Evolutionary conservation across 345 rosid species (phyloP), one percentile per base, ranked within the genome.

Genomic region (Triadica sebifera): DNA sequence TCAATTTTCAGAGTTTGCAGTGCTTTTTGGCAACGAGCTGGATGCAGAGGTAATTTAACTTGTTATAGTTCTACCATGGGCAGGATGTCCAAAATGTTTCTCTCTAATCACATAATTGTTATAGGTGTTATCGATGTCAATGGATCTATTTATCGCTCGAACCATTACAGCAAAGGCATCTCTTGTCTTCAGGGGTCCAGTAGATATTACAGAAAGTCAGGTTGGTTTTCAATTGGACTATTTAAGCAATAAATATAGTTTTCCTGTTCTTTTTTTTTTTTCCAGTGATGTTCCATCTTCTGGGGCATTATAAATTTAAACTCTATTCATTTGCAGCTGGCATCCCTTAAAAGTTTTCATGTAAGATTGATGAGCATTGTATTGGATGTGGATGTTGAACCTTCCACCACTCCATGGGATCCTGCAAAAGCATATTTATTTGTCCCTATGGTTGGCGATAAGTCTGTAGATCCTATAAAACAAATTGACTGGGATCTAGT

Each of bases 321-420:
- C 41, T 45, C n/a, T 77, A 22, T 47, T 76, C 51, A 12, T 83
- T 19, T 83, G 87, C 93, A 95, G 99, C 87, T 93, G 89, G 90
- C 92, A 79, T 91, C 88, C 83, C 89, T 95, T 45, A 95, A 95
- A 84, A 86, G 77, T 59, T 93, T 95, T 86, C 99, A 95, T 79
- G 97, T 95, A 65, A 84, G 99, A 79, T 84, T 95, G 85, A 95
- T 95, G 99, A 95, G 99, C 86, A 90, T 95, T 75, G 98, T 95
- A 74, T 80, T 95, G 82, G 99, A 95, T 59, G 99, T 95, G 91
- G 96, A 90, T 89, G 99, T 95, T 70, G 97, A 95, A 84, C 99
- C 99, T 80, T 86, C 96, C 82, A 92, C 97, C 55, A 95, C 99
- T 77, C 99, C 99, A 4, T 95, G 99, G 99, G 98, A 93, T 95